phyloP scores from a whole-genome alignment of 2,329 filamentous ascomycete genomes.

The Trichoderma breve region DNA sequence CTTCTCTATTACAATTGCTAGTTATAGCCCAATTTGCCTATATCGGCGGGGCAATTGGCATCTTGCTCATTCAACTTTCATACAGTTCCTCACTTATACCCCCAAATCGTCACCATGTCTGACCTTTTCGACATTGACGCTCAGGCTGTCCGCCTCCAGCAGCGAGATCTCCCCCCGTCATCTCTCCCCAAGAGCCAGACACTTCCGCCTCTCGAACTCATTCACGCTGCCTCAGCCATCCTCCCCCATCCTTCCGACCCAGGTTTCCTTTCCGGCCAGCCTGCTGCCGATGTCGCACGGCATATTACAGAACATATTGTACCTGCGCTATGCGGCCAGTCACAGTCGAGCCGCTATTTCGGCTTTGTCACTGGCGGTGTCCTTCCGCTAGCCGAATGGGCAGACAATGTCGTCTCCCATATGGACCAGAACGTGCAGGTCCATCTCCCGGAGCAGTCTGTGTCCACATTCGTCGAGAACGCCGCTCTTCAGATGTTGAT shows the following conservation, averaged over 20 bases:
- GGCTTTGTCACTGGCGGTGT: constrained; percentile 85
- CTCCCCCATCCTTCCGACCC: constrained; percentile 36
- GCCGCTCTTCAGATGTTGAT: constrained; percentile 67
- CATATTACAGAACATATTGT: constrained; percentile 49
- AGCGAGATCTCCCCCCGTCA: constrained; percentile 23
- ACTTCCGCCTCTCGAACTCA: constrained; percentile 38
- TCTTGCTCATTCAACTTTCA: background rate
- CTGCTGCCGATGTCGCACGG: constrained; percentile 31
- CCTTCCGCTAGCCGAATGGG: constrained; percentile 75
- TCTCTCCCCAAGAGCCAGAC: constrained; percentile 20
- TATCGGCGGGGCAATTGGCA: background rate
- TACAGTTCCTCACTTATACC: background rate
- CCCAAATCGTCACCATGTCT: constrained; percentile 25
- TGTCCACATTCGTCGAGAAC: constrained; percentile 75
- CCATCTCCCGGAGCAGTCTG: constrained; percentile 72
- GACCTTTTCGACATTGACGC: constrained; percentile 28
- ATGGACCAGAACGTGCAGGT: constrained; percentile 84
- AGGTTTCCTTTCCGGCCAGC: constrained; percentile 33
- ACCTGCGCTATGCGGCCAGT: constrained; percentile 64
- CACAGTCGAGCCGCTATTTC: constrained; percentile 69
- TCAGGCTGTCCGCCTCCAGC: constrained; percentile 27
- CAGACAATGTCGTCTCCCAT: constrained; percentile 78
- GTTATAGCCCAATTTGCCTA: background rate
- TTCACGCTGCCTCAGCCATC: constrained; percentile 40
- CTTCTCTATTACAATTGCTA: background rate